A percentile compares a stretch with the other conserved stretches of the same genome.
These are phyloP conservation scores for Fusarium multiceps DNA, from an alignment of 2,329 filamentous ascomycete genomes.

Conservation along the genomic window DNA sequence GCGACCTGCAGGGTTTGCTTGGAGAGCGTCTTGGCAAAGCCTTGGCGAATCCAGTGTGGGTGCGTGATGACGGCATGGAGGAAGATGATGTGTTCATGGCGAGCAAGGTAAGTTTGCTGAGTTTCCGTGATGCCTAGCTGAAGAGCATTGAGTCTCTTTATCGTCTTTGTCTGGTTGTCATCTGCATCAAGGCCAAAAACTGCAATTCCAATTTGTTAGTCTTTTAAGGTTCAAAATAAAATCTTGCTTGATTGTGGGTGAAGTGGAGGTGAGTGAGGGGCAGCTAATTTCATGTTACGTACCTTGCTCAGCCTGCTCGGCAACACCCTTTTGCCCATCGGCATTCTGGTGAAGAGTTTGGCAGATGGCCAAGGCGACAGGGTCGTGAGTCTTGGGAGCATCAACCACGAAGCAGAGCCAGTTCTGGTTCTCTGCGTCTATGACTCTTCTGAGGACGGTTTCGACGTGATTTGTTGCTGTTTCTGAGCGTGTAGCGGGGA, in stretches of 20 bases:
- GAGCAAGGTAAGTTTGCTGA: constrained; percentile 35
- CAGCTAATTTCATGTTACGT: neutral
- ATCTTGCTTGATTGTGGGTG: neutral
- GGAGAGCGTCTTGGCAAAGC: constrained; percentile 36
- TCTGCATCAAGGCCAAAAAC: constrained; percentile 16
- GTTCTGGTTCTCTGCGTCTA: constrained; percentile 25
- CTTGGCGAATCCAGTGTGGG: constrained; percentile 36
- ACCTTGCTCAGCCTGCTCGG: constrained; percentile 29
- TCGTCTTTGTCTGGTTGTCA: constrained; percentile 23
- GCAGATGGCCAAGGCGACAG: constrained; percentile 24
- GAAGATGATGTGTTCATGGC: constrained; percentile 30
- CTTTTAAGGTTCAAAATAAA: neutral
- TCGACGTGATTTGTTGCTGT: constrained; percentile 24
- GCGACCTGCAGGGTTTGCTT: constrained; percentile 33
- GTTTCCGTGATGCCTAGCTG: constrained; percentile 31
- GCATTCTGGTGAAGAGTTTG: constrained; percentile 27
- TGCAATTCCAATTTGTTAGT: neutral
- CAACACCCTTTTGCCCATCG: constrained; percentile 21
- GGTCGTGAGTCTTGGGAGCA: constrained; percentile 31
- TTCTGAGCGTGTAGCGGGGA: constrained; percentile 17
- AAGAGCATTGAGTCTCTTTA: constrained; percentile 28
- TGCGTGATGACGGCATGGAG: constrained; percentile 42
- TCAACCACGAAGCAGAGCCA: constrained; percentile 33
- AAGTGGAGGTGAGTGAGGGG: constrained; percentile 2
- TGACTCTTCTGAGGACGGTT: constrained; percentile 10